Percentiles rank a stretch among this genome's conserved stretches.
These are phyloP conservation scores for Cystobasidium pallidum DNA, from an alignment of 1,284 basidiomycete species.

Conservation along the genomic window DNA sequence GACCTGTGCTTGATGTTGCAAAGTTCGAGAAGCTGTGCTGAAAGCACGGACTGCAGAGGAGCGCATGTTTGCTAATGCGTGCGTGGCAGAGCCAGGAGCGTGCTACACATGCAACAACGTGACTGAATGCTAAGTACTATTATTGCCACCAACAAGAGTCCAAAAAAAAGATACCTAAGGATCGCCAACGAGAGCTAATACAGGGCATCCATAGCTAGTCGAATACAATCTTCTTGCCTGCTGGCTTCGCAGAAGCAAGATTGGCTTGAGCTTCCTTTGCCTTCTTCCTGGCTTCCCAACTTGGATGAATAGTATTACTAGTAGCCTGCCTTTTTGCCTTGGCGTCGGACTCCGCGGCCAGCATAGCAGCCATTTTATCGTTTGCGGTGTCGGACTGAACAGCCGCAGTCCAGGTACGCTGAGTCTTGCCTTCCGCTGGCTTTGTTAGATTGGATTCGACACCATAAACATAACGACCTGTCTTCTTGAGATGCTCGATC, in stretches of 20 bases:
- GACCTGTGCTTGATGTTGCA: conserved; percentile 10
- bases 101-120: neutral
- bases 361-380: conserved; percentile 16
- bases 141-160: neutral
- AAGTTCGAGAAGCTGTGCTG: neutral
- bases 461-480: conserved; percentile 47
- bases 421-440: conserved; percentile 34
- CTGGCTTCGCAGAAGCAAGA: conserved; percentile 50
- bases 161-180: too few relatives aligned
- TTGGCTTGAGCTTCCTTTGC: conserved; percentile 65
- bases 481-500: conserved; percentile 45
- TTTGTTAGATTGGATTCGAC: conserved; percentile 43
- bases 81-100: neutral
- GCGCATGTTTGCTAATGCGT: conserved; percentile 2
- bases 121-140: neutral
- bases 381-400: conserved; percentile 25
- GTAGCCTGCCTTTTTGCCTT: conserved; percentile 5
- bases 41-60: conserved; percentile 23
- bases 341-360: conserved; percentile 12
- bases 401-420: conserved; percentile 31
- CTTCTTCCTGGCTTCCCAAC: conserved; percentile 86
- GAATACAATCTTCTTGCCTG: conserved; percentile 62
- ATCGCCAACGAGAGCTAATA: too few relatives aligned
- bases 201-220: conserved; percentile 54
- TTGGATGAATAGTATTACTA: conserved; percentile 71